Conservation (phyloP, 2,329 filamentous ascomycete genomes). For the Penicillium sp. region DNA sequence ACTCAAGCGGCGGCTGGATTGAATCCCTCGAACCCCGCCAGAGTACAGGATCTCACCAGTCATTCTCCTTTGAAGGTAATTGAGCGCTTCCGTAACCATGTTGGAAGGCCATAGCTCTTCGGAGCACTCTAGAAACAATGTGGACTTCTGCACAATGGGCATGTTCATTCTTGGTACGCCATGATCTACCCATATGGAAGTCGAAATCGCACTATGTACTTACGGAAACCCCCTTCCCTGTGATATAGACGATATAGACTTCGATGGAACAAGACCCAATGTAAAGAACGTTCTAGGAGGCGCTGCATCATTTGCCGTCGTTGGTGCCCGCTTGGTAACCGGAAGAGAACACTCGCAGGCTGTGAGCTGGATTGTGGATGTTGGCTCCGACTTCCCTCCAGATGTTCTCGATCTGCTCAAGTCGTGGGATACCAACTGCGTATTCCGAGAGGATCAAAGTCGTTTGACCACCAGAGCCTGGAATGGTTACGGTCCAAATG, state of each 20-base stretch:
- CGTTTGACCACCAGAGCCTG: slow-evolving; percentile 79
- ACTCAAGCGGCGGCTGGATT: no score
- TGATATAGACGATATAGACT: slow-evolving; percentile 62
- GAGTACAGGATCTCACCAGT: no score
- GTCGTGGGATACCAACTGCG: slow-evolving; percentile 65
- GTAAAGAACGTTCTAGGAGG: slow-evolving; percentile 76
- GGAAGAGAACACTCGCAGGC: no score
- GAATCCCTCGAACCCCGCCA: no score
- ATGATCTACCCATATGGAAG: no score
- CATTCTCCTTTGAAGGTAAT: no score
- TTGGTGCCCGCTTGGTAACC: slow-evolving; percentile 86
- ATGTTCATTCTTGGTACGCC: slow-evolving; percentile 58
- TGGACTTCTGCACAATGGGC: slow-evolving; percentile 53
- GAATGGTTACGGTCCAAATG: slow-evolving; percentile 73
- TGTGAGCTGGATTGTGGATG: slow-evolving; percentile 86
- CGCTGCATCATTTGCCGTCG: slow-evolving; percentile 73
- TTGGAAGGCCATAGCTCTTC: not conserved
- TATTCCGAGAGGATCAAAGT: slow-evolving; percentile 57
- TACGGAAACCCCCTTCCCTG: no score
- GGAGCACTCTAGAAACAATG: no score
- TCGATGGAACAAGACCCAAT: slow-evolving; percentile 58
- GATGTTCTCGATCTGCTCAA: slow-evolving; percentile 56
- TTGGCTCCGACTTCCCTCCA: slow-evolving; percentile 74
- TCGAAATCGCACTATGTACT: no score
- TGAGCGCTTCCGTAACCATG: no score